Percentiles rank a stretch among this genome's conserved stretches.
phyloP scores from a whole-genome alignment of 2,329 filamentous ascomycete species.

The Pseudogymnoascus sp. region DNA sequence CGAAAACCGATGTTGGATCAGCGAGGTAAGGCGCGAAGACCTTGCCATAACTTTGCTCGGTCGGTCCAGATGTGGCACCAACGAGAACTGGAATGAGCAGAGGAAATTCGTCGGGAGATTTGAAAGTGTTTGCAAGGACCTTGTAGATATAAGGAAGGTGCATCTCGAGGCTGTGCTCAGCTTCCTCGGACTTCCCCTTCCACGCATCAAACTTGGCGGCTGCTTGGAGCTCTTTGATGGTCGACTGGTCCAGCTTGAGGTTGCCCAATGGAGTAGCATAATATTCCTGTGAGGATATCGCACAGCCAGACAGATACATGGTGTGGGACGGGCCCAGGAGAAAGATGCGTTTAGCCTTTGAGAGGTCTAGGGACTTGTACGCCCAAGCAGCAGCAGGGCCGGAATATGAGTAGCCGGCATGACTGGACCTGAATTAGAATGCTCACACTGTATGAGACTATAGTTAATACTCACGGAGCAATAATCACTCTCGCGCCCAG shows the following conservation, averaged over 20 bases:
- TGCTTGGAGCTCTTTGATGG: slow-evolving; percentile 41
- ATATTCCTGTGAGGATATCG: slow-evolving; percentile 61
- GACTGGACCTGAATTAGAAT: slow-evolving; percentile 43
- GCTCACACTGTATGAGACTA: background rate
- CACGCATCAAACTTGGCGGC: slow-evolving; percentile 58
- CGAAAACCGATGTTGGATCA: slow-evolving; percentile 69
- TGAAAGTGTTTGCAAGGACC: slow-evolving; percentile 48
- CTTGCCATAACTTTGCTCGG: slow-evolving; percentile 60
- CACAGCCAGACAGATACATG: slow-evolving; percentile 67
- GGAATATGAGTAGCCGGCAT: slow-evolving; percentile 90
- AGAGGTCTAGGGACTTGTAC: slow-evolving; percentile 80
- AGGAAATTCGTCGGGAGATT: slow-evolving; percentile 50
- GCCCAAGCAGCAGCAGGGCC: slow-evolving; percentile 90
- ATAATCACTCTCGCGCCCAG: slow-evolving; percentile 76
- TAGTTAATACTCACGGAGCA: slow-evolving; percentile 62
- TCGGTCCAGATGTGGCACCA: slow-evolving; percentile 57
- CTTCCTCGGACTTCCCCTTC: slow-evolving; percentile 57
- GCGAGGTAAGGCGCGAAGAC: slow-evolving; percentile 70
- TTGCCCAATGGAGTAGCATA: slow-evolving; percentile 71
- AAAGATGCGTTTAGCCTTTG: slow-evolving; percentile 77
- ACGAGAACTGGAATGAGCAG: slow-evolving; percentile 78
- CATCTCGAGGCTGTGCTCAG: slow-evolving; percentile 94
- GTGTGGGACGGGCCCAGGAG: slow-evolving; percentile 90
- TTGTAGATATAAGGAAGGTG: slow-evolving; percentile 91
- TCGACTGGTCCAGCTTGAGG: slow-evolving; percentile 53